A percentile compares a stretch with the other conserved stretches of the same genome.
phyloP scores from a whole-genome alignment of 257 asterid genomes.

The Solanum ossicruentum region DNA sequence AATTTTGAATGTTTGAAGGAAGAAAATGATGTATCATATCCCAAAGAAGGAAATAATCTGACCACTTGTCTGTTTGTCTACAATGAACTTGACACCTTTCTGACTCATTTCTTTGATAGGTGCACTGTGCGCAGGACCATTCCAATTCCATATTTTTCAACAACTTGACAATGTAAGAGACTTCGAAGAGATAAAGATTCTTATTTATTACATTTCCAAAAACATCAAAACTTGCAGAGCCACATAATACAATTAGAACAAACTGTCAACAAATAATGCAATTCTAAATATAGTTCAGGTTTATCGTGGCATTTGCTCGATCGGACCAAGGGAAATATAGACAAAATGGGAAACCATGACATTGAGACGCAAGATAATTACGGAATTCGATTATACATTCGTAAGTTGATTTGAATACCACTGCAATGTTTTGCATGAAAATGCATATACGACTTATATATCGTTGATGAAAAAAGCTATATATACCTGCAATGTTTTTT shows the following conservation, averaged over 20 bases:
- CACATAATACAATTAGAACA: background rate
- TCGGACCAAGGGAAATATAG: background rate
- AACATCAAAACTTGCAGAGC: background rate
- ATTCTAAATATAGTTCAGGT: background rate
- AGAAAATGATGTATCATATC: background rate
- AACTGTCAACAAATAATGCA: background rate
- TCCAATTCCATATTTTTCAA: background rate
- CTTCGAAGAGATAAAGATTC: background rate
- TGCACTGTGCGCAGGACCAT: background rate
- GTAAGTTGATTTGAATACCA: background rate
- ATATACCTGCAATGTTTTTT: background rate
- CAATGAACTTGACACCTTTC: slow-evolving; percentile 21
- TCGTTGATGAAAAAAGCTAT: background rate
- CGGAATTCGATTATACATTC: background rate
- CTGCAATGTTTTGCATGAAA: background rate
- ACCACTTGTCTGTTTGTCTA: slow-evolving; percentile 44
- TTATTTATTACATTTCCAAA: background rate
- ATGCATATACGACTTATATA: background rate
- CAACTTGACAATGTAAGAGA: background rate
- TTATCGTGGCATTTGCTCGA: background rate
- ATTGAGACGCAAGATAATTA: background rate
- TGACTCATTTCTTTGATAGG: slow-evolving; percentile 2
- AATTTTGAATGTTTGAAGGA: slow-evolving; percentile 2
- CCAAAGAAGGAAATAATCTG: slow-evolving; percentile 1
- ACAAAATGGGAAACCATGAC: background rate